Base-by-base conservation (phyloP, 148 eudicot species). In the Camellia japonica region DNA sequence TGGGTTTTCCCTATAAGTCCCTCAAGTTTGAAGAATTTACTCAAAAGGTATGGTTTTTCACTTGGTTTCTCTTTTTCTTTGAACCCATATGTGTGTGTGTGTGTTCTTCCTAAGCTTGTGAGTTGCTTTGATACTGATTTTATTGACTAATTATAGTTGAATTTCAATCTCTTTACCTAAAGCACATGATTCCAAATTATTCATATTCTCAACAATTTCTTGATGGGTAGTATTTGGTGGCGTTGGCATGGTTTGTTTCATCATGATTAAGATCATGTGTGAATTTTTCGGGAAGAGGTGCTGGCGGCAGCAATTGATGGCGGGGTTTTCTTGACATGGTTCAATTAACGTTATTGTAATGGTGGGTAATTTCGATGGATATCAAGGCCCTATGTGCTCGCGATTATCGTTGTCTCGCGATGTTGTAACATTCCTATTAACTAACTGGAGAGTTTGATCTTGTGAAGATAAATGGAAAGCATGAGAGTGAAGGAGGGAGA, bases 361-460 rank as follows among this genome's bases (percentile, higher is more conserved):
- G 20, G 6, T 15, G 19, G 64, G 64, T 61, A 61, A n/a, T 51
- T 23, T 23, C 6, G 75, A 51, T 52, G 75, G 75, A 23, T 51
- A 15, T 20, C 30, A 41, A 72, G 75, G 44, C 52, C 13, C 59
- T 72, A 49, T 51, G n/a, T 23, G 18, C 59, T 72, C 13, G 59
- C 12, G 75, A 72, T 72, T 23, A 60, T 43, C 7, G 3, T 14
- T 5, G 7, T 47, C 71, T 13, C 11, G 0, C 15, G 43, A 18
- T 5, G 16, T 5, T 0, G 19, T 20, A 71, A 49, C 30, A 23
- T 1, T 72, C 9, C 42, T 49, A n/a, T 38, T 49, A 30, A 71
- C 56, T 18, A 20, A 52, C 13, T 49, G 47, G 64, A 73, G 76
- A 55, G 76, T 47, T 56, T 73, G 64, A 73, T 71, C 13, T 10